These are phyloP conservation scores for Coemansia asiatica DNA, from an alignment of 192 early-diverging fungal species.

Conservation along the genomic window DNA sequence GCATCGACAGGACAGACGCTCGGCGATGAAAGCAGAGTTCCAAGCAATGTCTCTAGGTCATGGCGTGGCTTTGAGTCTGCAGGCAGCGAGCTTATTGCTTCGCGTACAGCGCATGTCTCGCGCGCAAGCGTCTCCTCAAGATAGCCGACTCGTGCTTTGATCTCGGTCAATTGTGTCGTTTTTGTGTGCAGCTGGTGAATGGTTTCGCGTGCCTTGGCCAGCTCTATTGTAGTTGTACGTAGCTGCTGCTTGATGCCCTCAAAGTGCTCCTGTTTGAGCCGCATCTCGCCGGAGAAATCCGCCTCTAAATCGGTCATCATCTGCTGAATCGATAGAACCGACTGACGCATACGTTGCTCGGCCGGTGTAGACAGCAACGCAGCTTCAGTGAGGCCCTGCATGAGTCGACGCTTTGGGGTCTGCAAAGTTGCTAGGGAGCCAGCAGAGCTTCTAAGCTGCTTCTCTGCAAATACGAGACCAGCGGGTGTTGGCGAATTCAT, in stretches of 20 bases:
- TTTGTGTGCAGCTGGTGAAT: slow-evolving; percentile 57
- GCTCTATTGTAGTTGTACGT: slow-evolving; percentile 56
- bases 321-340: slow-evolving; percentile 60
- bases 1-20: background rate
- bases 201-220: slow-evolving; percentile 57
- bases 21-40: slow-evolving; percentile 20
- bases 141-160: slow-evolving; percentile 61
- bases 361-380: slow-evolving; percentile 40
- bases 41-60: slow-evolving; percentile 27
- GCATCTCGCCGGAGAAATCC: slow-evolving; percentile 64
- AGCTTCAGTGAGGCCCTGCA: background rate
- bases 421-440: background rate
- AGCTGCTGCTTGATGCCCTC: slow-evolving; percentile 59
- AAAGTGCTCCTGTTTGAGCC: slow-evolving; percentile 59
- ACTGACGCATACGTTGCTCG: slow-evolving; percentile 51
- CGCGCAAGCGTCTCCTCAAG: slow-evolving; percentile 61
- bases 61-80: slow-evolving; percentile 28
- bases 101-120: slow-evolving; percentile 47
- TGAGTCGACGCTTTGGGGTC: background rate
- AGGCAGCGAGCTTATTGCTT: slow-evolving; percentile 37
- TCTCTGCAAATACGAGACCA: slow-evolving; percentile 5
- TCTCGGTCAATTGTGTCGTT: slow-evolving; percentile 58
- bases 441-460: background rate
- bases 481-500: slow-evolving; percentile 30
- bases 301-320: slow-evolving; percentile 69